Conservation (phyloP, 352 stramenopile genomes). For the Globisporangium iwayamae region DNA sequence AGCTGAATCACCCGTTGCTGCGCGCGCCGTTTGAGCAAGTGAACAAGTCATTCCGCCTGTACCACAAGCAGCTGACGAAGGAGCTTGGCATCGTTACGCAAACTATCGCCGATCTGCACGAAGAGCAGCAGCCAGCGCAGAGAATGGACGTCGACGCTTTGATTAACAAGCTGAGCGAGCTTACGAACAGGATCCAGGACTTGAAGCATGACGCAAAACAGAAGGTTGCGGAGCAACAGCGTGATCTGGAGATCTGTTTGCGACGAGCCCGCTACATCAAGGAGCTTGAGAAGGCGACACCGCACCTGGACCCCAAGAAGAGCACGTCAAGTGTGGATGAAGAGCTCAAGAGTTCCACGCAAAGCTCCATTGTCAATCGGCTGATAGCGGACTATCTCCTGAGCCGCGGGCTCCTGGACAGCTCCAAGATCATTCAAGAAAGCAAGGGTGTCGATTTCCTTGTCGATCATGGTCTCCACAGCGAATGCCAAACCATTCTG, state of each 20-base stretch:
- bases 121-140: constrained; percentile 58
- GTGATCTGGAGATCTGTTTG: constrained; percentile 48
- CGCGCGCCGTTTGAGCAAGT: constrained; percentile 71
- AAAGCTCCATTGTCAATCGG: constrained; percentile 31
- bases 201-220: constrained; percentile 49
- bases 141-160: constrained; percentile 53
- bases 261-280: constrained; percentile 41
- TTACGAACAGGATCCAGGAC: constrained; percentile 39
- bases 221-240: constrained; percentile 45
- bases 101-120: constrained; percentile 44
- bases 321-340: constrained; percentile 7
- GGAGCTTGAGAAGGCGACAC: constrained; percentile 28
- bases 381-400: constrained; percentile 79
- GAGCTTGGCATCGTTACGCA: constrained; percentile 50
- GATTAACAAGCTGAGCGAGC: constrained; percentile 41
- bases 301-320: constrained; percentile 14
- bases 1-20: constrained; percentile 68
- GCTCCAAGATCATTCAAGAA: constrained; percentile 64
- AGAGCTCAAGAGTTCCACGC: constrained; percentile 18
- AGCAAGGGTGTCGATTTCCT: constrained; percentile 60
- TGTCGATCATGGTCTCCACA: constrained; percentile 61
- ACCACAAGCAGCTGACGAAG: constrained; percentile 75
- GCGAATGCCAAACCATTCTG: constrained; percentile 50
- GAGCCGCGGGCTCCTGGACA: constrained; percentile 56
- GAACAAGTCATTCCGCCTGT: constrained; percentile 75